Evolutionary conservation across 2,329 filamentous ascomycete species (phyloP).

Genomic region (Aspergillus texensis): DNA sequence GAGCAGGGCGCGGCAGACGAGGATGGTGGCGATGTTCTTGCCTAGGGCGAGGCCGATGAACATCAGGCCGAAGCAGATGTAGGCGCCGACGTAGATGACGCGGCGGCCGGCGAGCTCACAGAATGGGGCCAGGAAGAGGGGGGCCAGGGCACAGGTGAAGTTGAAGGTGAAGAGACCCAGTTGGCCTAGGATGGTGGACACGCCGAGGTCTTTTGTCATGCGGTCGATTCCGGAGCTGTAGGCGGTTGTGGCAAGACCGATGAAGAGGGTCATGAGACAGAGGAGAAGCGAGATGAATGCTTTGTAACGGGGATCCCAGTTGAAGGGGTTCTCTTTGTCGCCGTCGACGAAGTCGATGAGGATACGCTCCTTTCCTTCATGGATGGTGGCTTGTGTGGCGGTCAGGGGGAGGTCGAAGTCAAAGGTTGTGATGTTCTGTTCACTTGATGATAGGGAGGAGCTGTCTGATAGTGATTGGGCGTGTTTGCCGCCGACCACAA

Average conservation of each 20-base stretch:
- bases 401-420: conserved; percentile 55
- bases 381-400: conserved; percentile 44
- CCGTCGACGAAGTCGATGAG: conserved; percentile 50
- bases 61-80: conserved; percentile 50
- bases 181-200: conserved; percentile 48
- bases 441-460: conserved; percentile 20
- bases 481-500: conserved; percentile 33
- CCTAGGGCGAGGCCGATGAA: conserved; percentile 54
- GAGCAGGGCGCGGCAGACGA: conserved; percentile 51
- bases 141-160: conserved; percentile 52
- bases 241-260: conserved; percentile 57
- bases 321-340: conserved; percentile 56
- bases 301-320: conserved; percentile 51
- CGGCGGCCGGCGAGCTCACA: conserved; percentile 54
- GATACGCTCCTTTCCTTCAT: conserved; percentile 50
- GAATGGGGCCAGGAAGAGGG: conserved; percentile 53
- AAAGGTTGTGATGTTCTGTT: conserved; percentile 37
- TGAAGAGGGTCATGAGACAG: conserved; percentile 57
- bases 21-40: conserved; percentile 52
- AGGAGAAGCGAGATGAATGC: conserved; percentile 51
- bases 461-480: conserved; percentile 26
- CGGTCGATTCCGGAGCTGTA: conserved; percentile 53
- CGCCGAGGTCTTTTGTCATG: conserved; percentile 51
- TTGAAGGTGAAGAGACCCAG: conserved; percentile 56
- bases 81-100: conserved; percentile 51